Evolutionary conservation across 2,329 filamentous ascomycete genomes (phyloP).

Genomic region (Trichoderma gracile): DNA sequence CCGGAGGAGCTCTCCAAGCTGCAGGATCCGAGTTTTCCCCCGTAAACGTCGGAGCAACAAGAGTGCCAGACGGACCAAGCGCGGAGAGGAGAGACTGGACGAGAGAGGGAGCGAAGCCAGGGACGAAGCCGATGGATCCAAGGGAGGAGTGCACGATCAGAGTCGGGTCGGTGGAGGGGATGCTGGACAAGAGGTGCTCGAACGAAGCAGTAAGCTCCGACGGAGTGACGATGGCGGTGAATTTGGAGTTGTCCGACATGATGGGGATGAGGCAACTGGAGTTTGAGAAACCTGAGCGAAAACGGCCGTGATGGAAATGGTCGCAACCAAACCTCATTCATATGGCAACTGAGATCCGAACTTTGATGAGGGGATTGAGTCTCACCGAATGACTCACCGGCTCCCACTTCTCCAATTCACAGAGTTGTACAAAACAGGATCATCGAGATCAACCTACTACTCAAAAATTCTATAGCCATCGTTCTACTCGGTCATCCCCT

Average conservation of each 20-base stretch:
- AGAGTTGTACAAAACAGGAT: not conserved
- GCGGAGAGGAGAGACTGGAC: not conserved
- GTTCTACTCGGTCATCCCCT: not conserved
- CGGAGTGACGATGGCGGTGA: not conserved
- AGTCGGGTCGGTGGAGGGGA: not conserved
- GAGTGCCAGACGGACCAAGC: slow-evolving; percentile 20
- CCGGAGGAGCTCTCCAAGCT: slow-evolving; percentile 27
- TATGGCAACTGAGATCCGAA: not conserved
- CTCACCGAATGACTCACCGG: not conserved
- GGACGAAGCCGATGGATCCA: not conserved
- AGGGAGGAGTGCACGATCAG: not conserved
- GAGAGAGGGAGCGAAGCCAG: not conserved
- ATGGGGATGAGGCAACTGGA: not conserved
- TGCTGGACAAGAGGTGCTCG: not conserved
- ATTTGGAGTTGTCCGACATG: not conserved
- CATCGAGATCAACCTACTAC: not conserved
- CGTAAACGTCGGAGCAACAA: slow-evolving; percentile 29
- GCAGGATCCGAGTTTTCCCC: slow-evolving; percentile 28
- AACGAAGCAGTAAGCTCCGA: not conserved
- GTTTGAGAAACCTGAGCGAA: not conserved
- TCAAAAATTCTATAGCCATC: not conserved
- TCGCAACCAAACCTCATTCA: not conserved
- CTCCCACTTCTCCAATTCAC: not conserved
- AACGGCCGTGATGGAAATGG: too few species aligned
- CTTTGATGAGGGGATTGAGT: not conserved